Base-by-base conservation (phyloP, 164 flowering plant species). In the Hamamelis virginiana region DNA sequence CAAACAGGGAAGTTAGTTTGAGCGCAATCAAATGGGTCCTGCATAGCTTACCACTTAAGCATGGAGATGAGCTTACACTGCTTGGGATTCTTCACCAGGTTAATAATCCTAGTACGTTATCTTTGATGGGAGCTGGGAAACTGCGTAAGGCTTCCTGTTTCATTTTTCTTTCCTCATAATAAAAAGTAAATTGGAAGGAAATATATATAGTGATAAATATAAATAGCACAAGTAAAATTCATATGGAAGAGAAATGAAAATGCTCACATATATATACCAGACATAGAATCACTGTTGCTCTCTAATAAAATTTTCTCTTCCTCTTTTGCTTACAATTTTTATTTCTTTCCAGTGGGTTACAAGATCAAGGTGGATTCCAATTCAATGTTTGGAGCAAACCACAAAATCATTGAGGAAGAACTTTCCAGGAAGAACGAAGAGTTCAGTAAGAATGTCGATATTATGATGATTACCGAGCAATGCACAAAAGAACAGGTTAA, bases 41-140 rank as follows among this genome's bases (percentile, higher is more conserved):
- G 62, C 45, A 72, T 14, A 80, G 73, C 72, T 82, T 84, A 55
- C 33, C 75, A 51, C 83, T 89, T 60, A 72, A 77, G 73, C 75
- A 85, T 38, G 87, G 90, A 68, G 94, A 89, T 76, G 70, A 65
- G 52, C 80, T 89, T 71, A 83, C 73, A 38, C 76, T 89, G n/a
- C 76, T 89, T 1, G 84, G 77, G 53, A 80, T 87, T 81, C 82
- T 87, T 76, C 91, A 84, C 75, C 87, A 86, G 89, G 86, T 84
- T 85, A 82, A 72, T 83, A 88, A 70, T 64, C 89, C 90, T 80
- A 83, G 89, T 85, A 86, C 78, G 90, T 86, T 77, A 70, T 69
- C 87, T 79, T 72, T 76, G 74, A 72, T 57, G 72, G 66, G 74
- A 77, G 75, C 74, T 67, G 69, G 69, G 62, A 78, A 70, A 72